Evolutionary conservation across 139 green algal genomes (phyloP), one percentile per base, ranked within the genome.

Genomic region (Klebsormidium nitens): DNA sequence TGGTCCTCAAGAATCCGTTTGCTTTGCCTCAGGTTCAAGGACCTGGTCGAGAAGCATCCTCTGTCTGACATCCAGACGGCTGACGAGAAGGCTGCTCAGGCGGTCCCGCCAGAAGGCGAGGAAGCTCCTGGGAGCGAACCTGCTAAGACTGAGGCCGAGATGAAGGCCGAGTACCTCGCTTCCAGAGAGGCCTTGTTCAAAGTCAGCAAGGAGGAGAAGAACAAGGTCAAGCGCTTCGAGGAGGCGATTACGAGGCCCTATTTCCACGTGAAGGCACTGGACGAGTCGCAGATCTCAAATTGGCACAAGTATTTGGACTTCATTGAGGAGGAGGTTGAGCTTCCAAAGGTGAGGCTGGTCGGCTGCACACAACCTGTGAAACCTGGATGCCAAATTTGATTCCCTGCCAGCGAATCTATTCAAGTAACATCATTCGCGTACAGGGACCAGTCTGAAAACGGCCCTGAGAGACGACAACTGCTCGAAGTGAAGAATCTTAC

Each of bases 241-340:
- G 76, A 79, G 17, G 78, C 39, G 28, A 87, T 93, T 37, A 84
- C 85, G 72, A 79, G 89, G 31, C 80, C 89, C 2, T 95, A 92
- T 63, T 95, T 91, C 78, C 89, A 95, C 56, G 74, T 89, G 31
- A 95, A 93, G 87, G 80, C 87, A 1, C 78, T 95, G 46, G 86
- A 92, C 64, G 63, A 71, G 1, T 65, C 69, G 19, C 87, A 95
- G 86, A 75, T 95, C 32, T 44, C 28, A 35, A 89, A 89, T 79
- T 95, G 89, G 89, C 65, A 69, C 38, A 68, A 75, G 0, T 95
- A 95, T 76, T 66, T 95, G 48, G 83, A 90, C 48, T 87, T 80
- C 67, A 81, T 88, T 63, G 66, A 71, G 6, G 71, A 84, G 50
- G 60, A 65, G 36, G 78, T 34, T 8, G 35, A 63, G 36, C 44